Percentiles rank a stretch among this genome's conserved stretches.
Evolutionary conservation across 306 rosid species (phyloP).

Genomic region (Gillenia trifoliata): DNA sequence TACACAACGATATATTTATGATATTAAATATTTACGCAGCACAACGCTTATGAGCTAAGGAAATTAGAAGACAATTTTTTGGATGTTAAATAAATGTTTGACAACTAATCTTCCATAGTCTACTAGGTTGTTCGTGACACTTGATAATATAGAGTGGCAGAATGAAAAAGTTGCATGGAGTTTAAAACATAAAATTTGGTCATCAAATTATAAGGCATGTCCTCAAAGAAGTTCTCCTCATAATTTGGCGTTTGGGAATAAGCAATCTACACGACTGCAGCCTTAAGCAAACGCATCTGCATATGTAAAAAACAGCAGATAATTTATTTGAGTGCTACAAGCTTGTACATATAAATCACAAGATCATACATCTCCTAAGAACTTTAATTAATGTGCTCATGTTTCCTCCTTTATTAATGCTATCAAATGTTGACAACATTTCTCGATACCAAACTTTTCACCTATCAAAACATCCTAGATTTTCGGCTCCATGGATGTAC

Average conservation of each 20-base stretch:
- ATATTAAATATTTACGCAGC: too few species aligned
- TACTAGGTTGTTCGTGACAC: too few species aligned
- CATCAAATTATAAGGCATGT: neutral
- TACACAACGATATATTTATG: too few species aligned
- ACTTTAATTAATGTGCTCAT: neutral
- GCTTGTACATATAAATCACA: neutral
- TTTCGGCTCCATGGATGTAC: neutral
- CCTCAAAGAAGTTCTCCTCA: too few species aligned
- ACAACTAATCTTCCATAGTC: too few species aligned
- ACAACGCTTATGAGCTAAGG: too few species aligned
- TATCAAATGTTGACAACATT: neutral
- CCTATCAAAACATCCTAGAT: neutral
- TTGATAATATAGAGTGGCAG: neutral
- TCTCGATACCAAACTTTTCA: neutral
- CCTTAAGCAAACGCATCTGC: neutral
- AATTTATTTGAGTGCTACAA: neutral
- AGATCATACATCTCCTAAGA: neutral
- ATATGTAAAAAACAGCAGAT: neutral
- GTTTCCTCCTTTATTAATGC: neutral
- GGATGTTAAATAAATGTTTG: too few species aligned
- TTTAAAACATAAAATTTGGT: neutral
- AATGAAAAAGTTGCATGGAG: too few species aligned
- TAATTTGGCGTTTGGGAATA: too few species aligned
- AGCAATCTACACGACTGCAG: too few species aligned
- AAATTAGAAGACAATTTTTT: too few species aligned